Percentiles rank a stretch among this genome's conserved stretches.
Evolutionary conservation across 192 early-diverging fungal genomes (phyloP).

Genomic region (Dimargaris xerosporica): DNA sequence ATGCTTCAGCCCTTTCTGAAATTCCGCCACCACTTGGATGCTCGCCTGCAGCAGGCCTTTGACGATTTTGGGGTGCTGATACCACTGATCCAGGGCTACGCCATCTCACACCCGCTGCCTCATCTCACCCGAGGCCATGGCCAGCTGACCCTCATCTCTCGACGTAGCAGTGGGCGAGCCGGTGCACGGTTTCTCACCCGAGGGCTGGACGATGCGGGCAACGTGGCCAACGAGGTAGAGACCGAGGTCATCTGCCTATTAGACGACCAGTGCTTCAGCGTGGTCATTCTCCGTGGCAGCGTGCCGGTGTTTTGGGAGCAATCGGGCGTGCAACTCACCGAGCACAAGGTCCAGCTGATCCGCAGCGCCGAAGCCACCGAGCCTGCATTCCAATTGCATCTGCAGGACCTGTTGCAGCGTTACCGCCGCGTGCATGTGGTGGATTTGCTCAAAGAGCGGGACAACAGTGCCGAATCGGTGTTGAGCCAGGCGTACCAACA

Average conservation of each 20-base stretch:
- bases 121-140: not conserved
- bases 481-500: slow-evolving; percentile 51
- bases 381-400: slow-evolving; percentile 66
- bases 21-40: slow-evolving; percentile 61
- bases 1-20: slow-evolving; percentile 65
- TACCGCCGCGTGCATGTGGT: slow-evolving; percentile 65
- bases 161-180: slow-evolving; percentile 31
- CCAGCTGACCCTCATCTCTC: slow-evolving; percentile 23
- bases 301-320: slow-evolving; percentile 97
- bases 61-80: slow-evolving; percentile 64
- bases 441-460: slow-evolving; percentile 48
- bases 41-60: slow-evolving; percentile 42
- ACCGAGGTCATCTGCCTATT: slow-evolving; percentile 71
- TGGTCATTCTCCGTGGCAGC: slow-evolving; percentile 75
- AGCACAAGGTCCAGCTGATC: slow-evolving; percentile 74
- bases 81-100: slow-evolving; percentile 27
- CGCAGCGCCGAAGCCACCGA: slow-evolving; percentile 65
- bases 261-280: slow-evolving; percentile 41
- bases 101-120: slow-evolving; percentile 16
- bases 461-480: slow-evolving; percentile 35
- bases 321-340: slow-evolving; percentile 60
- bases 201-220: slow-evolving; percentile 92
- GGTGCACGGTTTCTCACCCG: slow-evolving; percentile 90
- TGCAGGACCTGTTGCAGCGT: slow-evolving; percentile 49
- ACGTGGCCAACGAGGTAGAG: slow-evolving; percentile 98